A percentile compares a stretch with the other conserved stretches of the same genome.
These are phyloP conservation scores for Trichosporon asahii DNA, from an alignment of 1,284 basidiomycete genomes.

Conservation along the genomic window DNA sequence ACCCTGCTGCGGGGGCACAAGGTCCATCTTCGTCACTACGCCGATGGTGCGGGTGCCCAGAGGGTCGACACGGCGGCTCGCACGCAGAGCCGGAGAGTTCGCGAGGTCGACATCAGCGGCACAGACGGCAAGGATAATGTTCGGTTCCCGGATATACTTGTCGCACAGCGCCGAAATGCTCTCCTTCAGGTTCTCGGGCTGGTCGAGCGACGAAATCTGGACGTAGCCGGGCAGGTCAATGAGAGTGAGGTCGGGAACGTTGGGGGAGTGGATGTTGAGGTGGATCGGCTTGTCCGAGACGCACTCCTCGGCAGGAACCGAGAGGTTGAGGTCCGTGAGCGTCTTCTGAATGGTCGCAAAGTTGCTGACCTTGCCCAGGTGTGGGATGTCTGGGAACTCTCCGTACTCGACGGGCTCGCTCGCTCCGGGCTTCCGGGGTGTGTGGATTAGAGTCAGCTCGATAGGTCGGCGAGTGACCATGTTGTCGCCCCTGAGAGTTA, in stretches of 20 bases:
- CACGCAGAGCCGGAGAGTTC: conserved; percentile 91
- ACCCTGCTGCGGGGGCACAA: conserved; percentile 81
- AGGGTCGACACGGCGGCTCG: conserved; percentile 90
- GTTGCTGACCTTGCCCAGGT: conserved; percentile 80
- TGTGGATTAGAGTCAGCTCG: conserved; percentile 94
- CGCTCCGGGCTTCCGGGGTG: conserved; percentile 58
- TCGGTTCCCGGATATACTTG: conserved; percentile 94
- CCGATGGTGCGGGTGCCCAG: conserved; percentile 92
- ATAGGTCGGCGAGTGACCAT: conserved; percentile 99
- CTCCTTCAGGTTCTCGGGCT: conserved; percentile 90
- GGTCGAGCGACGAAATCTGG: conserved; percentile 90
- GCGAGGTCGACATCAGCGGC: conserved; percentile 98
- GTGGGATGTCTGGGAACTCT: conserved; percentile 72
- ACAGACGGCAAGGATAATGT: conserved; percentile 96
- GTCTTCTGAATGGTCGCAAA: conserved; percentile 87
- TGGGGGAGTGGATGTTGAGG: conserved; percentile 89
- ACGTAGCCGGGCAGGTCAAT: conserved; percentile 98
- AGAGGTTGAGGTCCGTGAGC: conserved; percentile 90
- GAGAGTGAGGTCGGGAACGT: conserved; percentile 93
- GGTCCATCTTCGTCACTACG: conserved; percentile 98
- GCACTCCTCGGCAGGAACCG: conserved; percentile 80
- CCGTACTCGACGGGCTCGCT: conserved; percentile 77
- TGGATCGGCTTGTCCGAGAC: conserved; percentile 95
- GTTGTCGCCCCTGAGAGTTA: conserved; percentile 75
- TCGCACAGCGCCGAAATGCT: conserved; percentile 88